Percentiles rank a stretch among this genome's conserved stretches.
Evolutionary conservation across 116 monocot species (phyloP).

Genomic region (Trichopus zeylanicus): DNA sequence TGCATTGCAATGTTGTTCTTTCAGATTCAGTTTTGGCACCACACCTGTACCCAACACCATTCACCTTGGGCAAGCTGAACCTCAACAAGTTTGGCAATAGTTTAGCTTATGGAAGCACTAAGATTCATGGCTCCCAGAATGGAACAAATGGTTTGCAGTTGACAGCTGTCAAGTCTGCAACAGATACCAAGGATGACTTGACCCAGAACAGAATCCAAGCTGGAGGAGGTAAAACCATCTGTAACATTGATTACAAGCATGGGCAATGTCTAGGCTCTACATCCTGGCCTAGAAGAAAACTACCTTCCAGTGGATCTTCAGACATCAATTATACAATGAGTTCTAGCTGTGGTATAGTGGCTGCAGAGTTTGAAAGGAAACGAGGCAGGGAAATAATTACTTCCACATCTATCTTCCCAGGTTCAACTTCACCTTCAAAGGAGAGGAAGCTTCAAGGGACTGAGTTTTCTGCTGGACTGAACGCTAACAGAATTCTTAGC

Average conservation of each 20-base stretch:
- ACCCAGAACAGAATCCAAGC: not conserved
- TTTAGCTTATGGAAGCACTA: not conserved
- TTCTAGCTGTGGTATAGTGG: not conserved
- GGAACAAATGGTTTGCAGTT: conserved; percentile 1
- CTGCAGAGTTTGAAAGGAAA: not conserved
- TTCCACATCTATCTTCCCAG: not conserved
- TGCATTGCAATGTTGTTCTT: not conserved
- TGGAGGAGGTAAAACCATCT: not conserved
- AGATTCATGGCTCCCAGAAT: no score
- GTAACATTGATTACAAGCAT: not conserved
- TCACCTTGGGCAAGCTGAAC: conserved; percentile 4
- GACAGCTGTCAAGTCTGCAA: conserved; percentile 6
- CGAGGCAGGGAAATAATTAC: not conserved
- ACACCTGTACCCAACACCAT: not conserved
- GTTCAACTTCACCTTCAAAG: not conserved
- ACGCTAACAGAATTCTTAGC: conserved; percentile 6
- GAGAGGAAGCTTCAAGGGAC: not conserved
- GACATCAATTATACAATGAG: not conserved
- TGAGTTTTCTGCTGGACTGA: not conserved
- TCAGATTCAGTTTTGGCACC: conserved; percentile 3
- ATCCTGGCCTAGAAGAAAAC: conserved; percentile 1
- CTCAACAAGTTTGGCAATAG: not conserved
- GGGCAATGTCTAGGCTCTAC: not conserved
- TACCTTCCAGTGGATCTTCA: not conserved
- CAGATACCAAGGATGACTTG: conserved; percentile 12